Evolutionary conservation across 1,284 basidiomycete species (phyloP).

Genomic region (Apiotrichum porosum): DNA sequence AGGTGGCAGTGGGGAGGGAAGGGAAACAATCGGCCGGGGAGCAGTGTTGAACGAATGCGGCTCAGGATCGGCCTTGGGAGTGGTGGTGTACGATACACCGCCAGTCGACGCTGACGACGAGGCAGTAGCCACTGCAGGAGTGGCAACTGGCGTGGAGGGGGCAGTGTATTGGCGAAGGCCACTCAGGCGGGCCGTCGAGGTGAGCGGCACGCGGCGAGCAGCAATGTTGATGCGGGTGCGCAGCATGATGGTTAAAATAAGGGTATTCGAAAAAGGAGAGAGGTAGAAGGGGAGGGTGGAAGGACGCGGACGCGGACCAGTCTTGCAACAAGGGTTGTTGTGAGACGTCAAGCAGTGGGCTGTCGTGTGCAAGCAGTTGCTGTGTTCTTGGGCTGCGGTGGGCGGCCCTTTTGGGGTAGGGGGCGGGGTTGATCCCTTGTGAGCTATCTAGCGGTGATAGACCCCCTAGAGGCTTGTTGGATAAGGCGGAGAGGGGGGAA

Average conservation of each 20-base stretch:
- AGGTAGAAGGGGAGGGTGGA: not conserved
- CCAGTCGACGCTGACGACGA: not conserved
- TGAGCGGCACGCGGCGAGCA: slow-evolving; percentile 1
- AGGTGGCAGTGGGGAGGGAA: slow-evolving; percentile 30
- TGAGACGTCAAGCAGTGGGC: not conserved
- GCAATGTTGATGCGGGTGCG: slow-evolving; percentile 13
- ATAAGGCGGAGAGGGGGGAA: not conserved
- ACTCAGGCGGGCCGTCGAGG: not conserved
- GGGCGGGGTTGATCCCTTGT: too few relatives aligned
- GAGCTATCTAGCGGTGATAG: too few relatives aligned
- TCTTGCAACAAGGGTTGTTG: too few relatives aligned
- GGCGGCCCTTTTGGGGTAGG: not conserved
- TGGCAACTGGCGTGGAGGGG: slow-evolving; percentile 7
- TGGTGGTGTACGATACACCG: slow-evolving; percentile 3
- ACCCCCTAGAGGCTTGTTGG: too few relatives aligned
- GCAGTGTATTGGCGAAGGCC: slow-evolving; percentile 8
- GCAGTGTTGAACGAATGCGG: slow-evolving; percentile 11
- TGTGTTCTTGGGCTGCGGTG: not conserved
- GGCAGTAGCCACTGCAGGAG: slow-evolving; percentile 2
- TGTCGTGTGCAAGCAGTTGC: not conserved
- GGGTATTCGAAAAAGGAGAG: not conserved
- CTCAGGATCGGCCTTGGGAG: slow-evolving; percentile 4
- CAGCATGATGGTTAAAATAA: slow-evolving; percentile 13
- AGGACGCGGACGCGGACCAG: too few relatives aligned
- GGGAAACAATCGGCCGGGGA: slow-evolving; percentile 6